Conservation (phyloP, 2,329 filamentous ascomycete species). For the Ophiostoma australiae region DNA sequence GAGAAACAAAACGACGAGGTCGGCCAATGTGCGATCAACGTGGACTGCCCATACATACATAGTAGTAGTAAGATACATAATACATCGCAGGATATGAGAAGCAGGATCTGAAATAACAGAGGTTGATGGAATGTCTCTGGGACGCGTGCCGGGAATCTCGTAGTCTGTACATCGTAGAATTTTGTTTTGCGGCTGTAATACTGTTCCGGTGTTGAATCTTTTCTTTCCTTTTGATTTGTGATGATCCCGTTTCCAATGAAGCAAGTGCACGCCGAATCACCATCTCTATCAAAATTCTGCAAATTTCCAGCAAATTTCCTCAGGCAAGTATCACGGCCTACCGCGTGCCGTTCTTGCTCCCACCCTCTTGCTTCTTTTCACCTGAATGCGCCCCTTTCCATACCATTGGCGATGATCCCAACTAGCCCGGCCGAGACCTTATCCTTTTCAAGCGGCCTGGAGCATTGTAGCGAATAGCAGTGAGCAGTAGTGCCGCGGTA, state of each 20-base stretch:
- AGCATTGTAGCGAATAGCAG: not conserved
- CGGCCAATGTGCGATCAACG: not conserved
- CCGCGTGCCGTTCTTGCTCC: not conserved
- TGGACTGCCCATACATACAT: too few species aligned
- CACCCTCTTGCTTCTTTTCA: not conserved
- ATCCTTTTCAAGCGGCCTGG: not conserved
- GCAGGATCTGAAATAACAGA: not conserved
- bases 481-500: not conserved
- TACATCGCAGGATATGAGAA: not conserved
- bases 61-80: not conserved
- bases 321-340: not conserved
- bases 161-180: not conserved
- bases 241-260: not conserved
- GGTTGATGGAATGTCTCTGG: not conserved
- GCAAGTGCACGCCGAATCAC: not conserved
- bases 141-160: not conserved
- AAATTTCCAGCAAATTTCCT: too few species aligned
- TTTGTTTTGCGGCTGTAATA: not conserved
- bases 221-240: not conserved
- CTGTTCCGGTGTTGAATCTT: not conserved
- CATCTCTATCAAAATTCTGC: too few species aligned
- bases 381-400: not conserved
- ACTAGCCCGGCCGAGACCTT: not conserved
- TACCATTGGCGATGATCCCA: constrained; percentile 3
- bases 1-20: not conserved